Base-by-base conservation (phyloP, 495 filamentous ascomycete species). In the Neurospora tetrasperma region DNA sequence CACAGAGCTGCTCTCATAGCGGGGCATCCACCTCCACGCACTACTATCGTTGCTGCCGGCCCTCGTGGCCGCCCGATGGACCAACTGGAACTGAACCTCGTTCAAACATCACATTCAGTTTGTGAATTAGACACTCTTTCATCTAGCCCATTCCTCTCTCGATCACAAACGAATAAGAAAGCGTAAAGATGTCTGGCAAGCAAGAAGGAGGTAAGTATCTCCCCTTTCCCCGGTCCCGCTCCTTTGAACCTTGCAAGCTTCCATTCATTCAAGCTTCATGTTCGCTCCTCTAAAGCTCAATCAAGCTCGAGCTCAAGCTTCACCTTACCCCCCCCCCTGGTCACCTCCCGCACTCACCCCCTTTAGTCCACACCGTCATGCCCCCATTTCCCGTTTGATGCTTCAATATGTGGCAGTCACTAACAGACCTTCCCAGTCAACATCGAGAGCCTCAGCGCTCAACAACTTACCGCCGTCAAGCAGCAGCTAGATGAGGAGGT, bases 401-500 rank as follows among this genome's bases (percentile, higher is more conserved):
- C 9, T 41, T 41, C 9, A 40, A 41, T 10, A 41, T 41, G 40
- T 38, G 9, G 40, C 9, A 48, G 14, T 31, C 72, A 48, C 71
- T 75, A 48, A 73, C 46, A 59, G 44, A 8, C 9, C 8, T 2
- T 16, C 39, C 16, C 62, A 85, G 83, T 85, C 72, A 82, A 82
- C 70, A 84, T 88, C 75, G 83, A 83, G 79, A 82, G 73, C 74
- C 84, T 89, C 70, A 84, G 80, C 73, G 80, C 83, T 7, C 83
- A 85, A 69, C 86, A 88, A 77, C 84, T 88, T 40, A 83, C 74
- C 70, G 85, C 86, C 72, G 89, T 98, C 54, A 97, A 98, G 84
- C 93, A 96, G 80, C 94, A 97, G 79, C 92, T 99, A 73, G 95
- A 97, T 80, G 90, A 94, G 75, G 96, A 99, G 78, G 89, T 99